phyloP scores from a whole-genome alignment of 441 rosid species.

The Adansonia grandidieri region DNA sequence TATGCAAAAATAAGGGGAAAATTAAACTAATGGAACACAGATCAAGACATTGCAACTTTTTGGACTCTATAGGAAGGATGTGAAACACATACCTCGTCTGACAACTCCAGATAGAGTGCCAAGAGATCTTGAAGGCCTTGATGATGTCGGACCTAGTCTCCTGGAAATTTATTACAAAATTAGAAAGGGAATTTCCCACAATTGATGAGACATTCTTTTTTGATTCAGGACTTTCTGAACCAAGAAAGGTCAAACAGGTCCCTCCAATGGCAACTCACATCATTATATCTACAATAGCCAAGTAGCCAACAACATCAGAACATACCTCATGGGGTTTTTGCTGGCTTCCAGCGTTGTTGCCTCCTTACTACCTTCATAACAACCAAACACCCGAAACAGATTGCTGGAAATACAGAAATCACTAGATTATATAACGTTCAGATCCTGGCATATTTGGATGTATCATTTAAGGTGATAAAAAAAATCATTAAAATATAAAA shows the following conservation, averaged over 20 bases:
- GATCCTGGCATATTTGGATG: slow-evolving; percentile 11
- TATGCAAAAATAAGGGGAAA: background rate
- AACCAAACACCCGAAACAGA: slow-evolving; percentile 87
- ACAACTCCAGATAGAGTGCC: slow-evolving; percentile 82
- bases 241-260: background rate
- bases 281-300: slow-evolving; percentile 2
- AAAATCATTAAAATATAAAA: slow-evolving; percentile 4
- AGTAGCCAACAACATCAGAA: slow-evolving; percentile 1
- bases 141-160: slow-evolving; percentile 74
- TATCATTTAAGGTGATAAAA: background rate
- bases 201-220: slow-evolving; percentile 1
- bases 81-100: slow-evolving; percentile 57
- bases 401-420: slow-evolving; percentile 56
- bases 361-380: slow-evolving; percentile 65
- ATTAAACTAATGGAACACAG: background rate
- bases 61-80: background rate
- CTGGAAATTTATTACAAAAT: slow-evolving; percentile 38
- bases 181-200: slow-evolving; percentile 3
- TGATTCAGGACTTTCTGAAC: slow-evolving; percentile 13
- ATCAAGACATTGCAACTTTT: background rate
- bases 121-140: slow-evolving; percentile 88
- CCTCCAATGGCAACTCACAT: background rate
- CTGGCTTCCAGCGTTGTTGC: slow-evolving; percentile 87
- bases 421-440: background rate
- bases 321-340: slow-evolving; percentile 94